Conservation (phyloP, 192 early-diverging fungal genomes). For the Podila epicladia region DNA sequence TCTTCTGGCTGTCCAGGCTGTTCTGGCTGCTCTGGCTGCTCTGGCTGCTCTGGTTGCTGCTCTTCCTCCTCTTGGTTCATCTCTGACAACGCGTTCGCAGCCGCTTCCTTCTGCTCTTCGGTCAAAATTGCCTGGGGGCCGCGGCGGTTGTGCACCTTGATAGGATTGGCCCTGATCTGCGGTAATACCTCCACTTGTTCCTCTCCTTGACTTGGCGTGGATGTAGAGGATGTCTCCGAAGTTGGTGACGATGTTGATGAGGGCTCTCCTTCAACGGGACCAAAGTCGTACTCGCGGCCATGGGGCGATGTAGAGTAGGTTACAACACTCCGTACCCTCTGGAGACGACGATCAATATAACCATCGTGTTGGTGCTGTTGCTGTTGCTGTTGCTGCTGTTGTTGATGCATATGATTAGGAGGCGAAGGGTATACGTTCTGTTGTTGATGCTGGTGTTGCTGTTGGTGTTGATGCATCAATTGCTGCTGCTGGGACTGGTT, state of each 20-base stretch:
- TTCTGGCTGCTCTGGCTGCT: neutral
- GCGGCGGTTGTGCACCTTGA: slow-evolving; percentile 15
- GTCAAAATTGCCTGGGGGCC: slow-evolving; percentile 35
- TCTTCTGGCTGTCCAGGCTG: neutral
- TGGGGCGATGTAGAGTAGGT: slow-evolving; percentile 23
- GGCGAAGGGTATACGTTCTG: neutral
- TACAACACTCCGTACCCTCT: neutral
- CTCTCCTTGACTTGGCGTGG: slow-evolving; percentile 14
- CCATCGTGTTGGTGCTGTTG: slow-evolving; percentile 25
- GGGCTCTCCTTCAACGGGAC: neutral
- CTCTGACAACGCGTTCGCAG: neutral
- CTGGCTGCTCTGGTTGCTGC: neutral
- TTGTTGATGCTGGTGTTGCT: slow-evolving; percentile 28
- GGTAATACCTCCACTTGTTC: slow-evolving; percentile 18
- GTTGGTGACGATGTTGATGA: neutral
- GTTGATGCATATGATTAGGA: slow-evolving; percentile 3
- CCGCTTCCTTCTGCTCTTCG: slow-evolving; percentile 11
- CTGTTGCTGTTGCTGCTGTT: slow-evolving; percentile 27
- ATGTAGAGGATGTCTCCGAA: neutral
- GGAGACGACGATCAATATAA: slow-evolving; percentile 11
- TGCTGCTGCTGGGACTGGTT: neutral
- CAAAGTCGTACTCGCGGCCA: slow-evolving; percentile 21
- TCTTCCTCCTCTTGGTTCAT: neutral
- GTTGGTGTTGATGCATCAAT: too few relatives aligned
- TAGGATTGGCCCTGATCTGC: slow-evolving; percentile 42